Percentiles rank a stretch among this genome's conserved stretches.
Conservation (phyloP, 768 basidiomycete genomes). For the Kwoniella dendrophila region DNA sequence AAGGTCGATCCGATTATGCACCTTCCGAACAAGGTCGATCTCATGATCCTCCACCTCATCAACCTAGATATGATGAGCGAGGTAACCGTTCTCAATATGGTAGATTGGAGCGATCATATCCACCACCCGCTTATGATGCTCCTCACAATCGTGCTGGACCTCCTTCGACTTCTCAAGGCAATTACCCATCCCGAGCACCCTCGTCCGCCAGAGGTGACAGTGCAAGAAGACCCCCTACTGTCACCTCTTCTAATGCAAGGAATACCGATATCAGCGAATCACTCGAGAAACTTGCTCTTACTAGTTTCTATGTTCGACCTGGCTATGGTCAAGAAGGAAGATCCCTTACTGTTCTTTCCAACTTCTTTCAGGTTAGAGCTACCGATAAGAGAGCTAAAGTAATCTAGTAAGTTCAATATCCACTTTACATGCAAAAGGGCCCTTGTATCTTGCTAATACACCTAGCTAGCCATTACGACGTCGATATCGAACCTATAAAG, state of each 20-base stretch:
- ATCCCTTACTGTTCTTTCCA: conserved; percentile 31
- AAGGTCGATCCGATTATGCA: neutral
- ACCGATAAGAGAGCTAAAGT: conserved; percentile 31
- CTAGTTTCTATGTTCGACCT: conserved; percentile 44
- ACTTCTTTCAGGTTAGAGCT: conserved; percentile 41
- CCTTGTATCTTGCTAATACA: neutral
- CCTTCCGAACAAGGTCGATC: neutral
- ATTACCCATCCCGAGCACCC: too few species aligned
- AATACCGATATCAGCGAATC: conserved; percentile 10
- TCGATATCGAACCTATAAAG: conserved; percentile 50
- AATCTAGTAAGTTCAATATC: conserved; percentile 31
- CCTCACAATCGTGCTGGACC: neutral
- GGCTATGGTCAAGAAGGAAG: conserved; percentile 34
- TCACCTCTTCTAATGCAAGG: neutral
- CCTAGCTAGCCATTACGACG: conserved; percentile 48
- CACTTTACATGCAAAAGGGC: neutral
- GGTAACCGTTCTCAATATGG: neutral
- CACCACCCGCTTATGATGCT: neutral
- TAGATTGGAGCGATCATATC: neutral
- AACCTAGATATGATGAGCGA: neutral
- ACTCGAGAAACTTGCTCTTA: conserved; percentile 20
- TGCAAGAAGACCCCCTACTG: neutral
- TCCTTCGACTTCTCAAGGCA: neutral
- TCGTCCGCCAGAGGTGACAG: too few species aligned
- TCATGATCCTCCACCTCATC: neutral